These are phyloP conservation scores for Phytophthora syringae DNA, from an alignment of 352 stramenopile species.

Conservation along the genomic window DNA sequence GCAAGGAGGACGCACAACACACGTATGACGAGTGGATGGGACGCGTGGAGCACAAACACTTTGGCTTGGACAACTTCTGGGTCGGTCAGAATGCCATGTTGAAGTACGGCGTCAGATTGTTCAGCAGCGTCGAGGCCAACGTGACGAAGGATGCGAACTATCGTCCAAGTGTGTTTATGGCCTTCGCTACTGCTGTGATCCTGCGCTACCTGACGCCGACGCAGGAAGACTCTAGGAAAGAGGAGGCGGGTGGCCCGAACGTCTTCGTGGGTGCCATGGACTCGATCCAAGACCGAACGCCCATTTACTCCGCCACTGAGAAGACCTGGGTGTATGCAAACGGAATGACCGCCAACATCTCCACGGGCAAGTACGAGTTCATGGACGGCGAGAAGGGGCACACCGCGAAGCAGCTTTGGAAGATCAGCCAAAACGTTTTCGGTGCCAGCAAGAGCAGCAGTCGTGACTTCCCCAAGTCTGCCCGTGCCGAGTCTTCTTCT, in stretches of 20 bases:
- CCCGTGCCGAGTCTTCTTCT: constrained; percentile 32
- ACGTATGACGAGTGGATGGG: constrained; percentile 88
- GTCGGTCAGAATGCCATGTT: constrained; percentile 91
- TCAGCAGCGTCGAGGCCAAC: constrained; percentile 37
- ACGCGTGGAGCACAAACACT: constrained; percentile 80
- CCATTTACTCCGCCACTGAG: constrained; percentile 38
- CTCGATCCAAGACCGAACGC: constrained; percentile 44
- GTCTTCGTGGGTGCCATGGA: constrained; percentile 65
- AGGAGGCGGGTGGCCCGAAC: constrained; percentile 8
- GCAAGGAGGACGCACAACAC: constrained; percentile 40
- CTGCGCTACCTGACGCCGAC: constrained; percentile 63
- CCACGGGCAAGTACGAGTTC: constrained; percentile 72
- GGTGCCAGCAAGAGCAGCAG: constrained; percentile 46
- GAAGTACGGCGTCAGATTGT: constrained; percentile 54
- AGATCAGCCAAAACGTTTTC: constrained; percentile 33
- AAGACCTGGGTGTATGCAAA: constrained; percentile 61
- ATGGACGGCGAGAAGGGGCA: constrained; percentile 46
- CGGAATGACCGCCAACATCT: constrained; percentile 50
- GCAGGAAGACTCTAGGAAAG: constrained; percentile 37
- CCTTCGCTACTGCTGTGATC: constrained; percentile 55
- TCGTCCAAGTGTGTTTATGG: constrained; percentile 48
- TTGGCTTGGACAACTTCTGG: constrained; percentile 94
- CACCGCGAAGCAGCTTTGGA: constrained; percentile 33
- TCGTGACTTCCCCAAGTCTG: constrained; percentile 39
- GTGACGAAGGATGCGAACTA: constrained; percentile 32